Evolutionary conservation across 2,329 filamentous ascomycete species (phyloP).

Genomic region (Trichoderma sp.): DNA sequence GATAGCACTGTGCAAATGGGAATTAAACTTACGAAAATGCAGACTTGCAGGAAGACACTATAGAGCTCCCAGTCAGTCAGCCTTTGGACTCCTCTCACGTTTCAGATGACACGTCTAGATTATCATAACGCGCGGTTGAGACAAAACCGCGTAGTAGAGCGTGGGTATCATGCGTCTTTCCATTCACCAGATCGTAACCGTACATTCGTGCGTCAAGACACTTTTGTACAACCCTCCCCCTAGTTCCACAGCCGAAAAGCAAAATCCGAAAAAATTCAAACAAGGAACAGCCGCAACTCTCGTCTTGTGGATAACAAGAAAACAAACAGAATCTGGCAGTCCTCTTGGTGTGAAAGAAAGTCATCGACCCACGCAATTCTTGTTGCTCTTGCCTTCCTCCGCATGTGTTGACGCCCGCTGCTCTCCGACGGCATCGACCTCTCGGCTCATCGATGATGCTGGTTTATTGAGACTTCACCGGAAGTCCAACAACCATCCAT

Average conservation of each 20-base stretch:
- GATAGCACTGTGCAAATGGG: too few relatives aligned
- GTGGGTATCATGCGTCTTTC: conserved; percentile 29
- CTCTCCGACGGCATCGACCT: neutral
- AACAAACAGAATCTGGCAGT: neutral
- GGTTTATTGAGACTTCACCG: conserved; percentile 9
- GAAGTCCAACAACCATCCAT: conserved; percentile 31
- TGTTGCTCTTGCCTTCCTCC: neutral
- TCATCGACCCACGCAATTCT: neutral
- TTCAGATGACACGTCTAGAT: neutral
- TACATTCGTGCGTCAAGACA: conserved; percentile 16
- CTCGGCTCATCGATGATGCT: conserved; percentile 4
- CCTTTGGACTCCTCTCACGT: neutral
- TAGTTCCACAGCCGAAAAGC: neutral
- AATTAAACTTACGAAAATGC: too few relatives aligned
- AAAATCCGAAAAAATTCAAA: conserved; percentile 1
- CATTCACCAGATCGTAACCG: conserved; percentile 22
- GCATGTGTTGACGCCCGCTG: neutral
- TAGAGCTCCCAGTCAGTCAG: too few relatives aligned
- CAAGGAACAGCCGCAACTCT: neutral
- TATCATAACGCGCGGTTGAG: neutral
- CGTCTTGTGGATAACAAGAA: neutral
- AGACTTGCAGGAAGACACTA: too few relatives aligned
- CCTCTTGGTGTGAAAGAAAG: conserved; percentile 12
- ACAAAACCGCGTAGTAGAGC: neutral
- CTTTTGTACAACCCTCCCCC: conserved; percentile 2